phyloP scores from a whole-genome alignment of 257 asterid genomes.

The Primulina huaijiensis region DNA sequence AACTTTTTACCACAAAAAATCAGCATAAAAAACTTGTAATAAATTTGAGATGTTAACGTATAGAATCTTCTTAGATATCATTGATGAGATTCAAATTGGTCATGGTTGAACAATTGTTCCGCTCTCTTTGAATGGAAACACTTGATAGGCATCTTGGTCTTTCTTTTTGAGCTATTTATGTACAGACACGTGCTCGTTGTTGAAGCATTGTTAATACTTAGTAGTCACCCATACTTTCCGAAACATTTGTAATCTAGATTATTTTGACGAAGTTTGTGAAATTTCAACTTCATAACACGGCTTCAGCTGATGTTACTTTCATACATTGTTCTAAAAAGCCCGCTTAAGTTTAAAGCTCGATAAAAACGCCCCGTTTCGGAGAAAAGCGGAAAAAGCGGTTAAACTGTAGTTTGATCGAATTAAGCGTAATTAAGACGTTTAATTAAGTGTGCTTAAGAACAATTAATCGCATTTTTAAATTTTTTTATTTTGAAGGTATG shows the following conservation, averaged over 20 bases:
- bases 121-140: not conserved
- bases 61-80: not conserved
- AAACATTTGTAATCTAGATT: not conserved
- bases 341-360: too few species aligned
- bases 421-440: too few species aligned
- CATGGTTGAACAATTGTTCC: not conserved
- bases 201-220: not conserved
- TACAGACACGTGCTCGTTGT: not conserved
- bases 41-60: not conserved
- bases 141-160: not conserved
- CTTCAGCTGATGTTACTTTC: slow-evolving; percentile 17
- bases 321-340: too few species aligned
- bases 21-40: not conserved
- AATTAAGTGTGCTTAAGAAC: too few species aligned
- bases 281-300: slow-evolving; percentile 7
- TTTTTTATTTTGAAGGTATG: too few species aligned
- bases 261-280: not conserved
- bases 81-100: not conserved
- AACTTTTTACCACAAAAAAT: not conserved
- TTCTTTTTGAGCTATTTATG: not conserved
- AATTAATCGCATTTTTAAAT: too few species aligned
- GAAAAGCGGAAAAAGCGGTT: too few species aligned
- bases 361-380: too few species aligned
- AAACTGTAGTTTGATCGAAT: too few species aligned
- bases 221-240: too few species aligned